Evolutionary conservation across 2,329 filamentous ascomycete genomes (phyloP).

Genomic region (Colletotrichum cereale): DNA sequence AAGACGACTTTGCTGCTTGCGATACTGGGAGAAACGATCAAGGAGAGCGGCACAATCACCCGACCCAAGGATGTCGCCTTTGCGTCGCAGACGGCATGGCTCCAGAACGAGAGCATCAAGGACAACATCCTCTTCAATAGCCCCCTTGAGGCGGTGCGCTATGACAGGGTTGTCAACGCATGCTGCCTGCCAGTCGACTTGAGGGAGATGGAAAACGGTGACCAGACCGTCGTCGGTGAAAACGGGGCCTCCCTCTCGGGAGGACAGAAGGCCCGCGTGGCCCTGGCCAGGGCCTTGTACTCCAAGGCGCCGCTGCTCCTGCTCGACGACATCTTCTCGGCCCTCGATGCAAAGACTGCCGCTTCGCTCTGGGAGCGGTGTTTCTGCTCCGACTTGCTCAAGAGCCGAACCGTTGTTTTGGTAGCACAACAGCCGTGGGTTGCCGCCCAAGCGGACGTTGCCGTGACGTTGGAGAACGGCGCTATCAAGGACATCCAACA

Average conservation of each 20-base stretch:
- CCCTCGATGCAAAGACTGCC: conserved; percentile 69
- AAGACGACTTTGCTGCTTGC: conserved; percentile 68
- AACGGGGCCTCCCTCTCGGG: conserved; percentile 68
- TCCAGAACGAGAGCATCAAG: conserved; percentile 68
- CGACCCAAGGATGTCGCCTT: conserved; percentile 66
- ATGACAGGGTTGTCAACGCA: conserved; percentile 67
- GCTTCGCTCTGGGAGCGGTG: conserved; percentile 68
- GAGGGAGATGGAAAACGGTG: conserved; percentile 62
- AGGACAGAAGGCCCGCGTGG: conserved; percentile 68
- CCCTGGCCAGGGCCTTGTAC: conserved; percentile 69
- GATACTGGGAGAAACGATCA: conserved; percentile 67
- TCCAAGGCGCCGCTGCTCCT: conserved; percentile 67
- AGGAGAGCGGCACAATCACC: conserved; percentile 61
- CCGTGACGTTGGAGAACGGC: conserved; percentile 61
- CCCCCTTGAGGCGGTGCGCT: conserved; percentile 63
- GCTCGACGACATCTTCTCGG: conserved; percentile 71
- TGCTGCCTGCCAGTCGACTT: conserved; percentile 66
- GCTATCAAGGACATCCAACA: conserved; percentile 55
- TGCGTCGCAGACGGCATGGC: conserved; percentile 69
- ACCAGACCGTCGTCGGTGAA: conserved; percentile 66
- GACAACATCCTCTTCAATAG: conserved; percentile 69
- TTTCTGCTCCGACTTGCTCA: conserved; percentile 68
- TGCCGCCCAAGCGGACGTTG: conserved; percentile 62
- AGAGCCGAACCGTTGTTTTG: conserved; percentile 66
- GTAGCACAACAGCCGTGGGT: conserved; percentile 70